Conservation (phyloP, 2,329 filamentous ascomycete species). For the Plenodomus lindquistii region DNA sequence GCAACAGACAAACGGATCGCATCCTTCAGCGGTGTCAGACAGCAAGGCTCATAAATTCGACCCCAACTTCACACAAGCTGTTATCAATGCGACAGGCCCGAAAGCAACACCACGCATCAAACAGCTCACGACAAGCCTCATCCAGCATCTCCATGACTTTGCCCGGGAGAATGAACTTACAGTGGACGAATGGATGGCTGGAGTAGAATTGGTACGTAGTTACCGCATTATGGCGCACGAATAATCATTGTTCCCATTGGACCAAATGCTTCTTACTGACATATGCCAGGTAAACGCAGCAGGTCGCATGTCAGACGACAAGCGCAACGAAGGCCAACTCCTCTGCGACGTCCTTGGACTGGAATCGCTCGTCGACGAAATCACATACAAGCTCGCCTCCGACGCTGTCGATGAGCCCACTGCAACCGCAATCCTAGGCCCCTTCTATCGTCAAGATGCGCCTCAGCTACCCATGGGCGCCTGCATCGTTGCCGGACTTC, state of each 20-base stretch:
- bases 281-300: slow-evolving; percentile 59
- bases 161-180: slow-evolving; percentile 76
- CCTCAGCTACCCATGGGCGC: slow-evolving; percentile 71
- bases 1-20: slow-evolving; percentile 5
- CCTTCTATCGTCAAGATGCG: slow-evolving; percentile 78
- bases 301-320: slow-evolving; percentile 64
- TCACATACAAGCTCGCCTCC: slow-evolving; percentile 68
- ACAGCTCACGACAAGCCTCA: slow-evolving; percentile 65
- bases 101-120: slow-evolving; percentile 68
- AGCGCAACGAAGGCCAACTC: slow-evolving; percentile 66
- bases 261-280: slow-evolving; percentile 5
- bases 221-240: neutral
- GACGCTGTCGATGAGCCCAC: slow-evolving; percentile 60
- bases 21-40: slow-evolving; percentile 17
- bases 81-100: slow-evolving; percentile 73
- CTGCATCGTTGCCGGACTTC: slow-evolving; percentile 58
- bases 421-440: slow-evolving; percentile 78
- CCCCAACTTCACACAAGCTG: slow-evolving; percentile 73
- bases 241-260: neutral
- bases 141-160: slow-evolving; percentile 77
- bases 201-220: slow-evolving; percentile 65
- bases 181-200: slow-evolving; percentile 76
- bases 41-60: slow-evolving; percentile 60
- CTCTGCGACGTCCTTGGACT: slow-evolving; percentile 63
- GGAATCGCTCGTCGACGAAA: slow-evolving; percentile 73